Conservation (phyloP, 169 alveolate genomes). For the Plasmodium ovale region DNA sequence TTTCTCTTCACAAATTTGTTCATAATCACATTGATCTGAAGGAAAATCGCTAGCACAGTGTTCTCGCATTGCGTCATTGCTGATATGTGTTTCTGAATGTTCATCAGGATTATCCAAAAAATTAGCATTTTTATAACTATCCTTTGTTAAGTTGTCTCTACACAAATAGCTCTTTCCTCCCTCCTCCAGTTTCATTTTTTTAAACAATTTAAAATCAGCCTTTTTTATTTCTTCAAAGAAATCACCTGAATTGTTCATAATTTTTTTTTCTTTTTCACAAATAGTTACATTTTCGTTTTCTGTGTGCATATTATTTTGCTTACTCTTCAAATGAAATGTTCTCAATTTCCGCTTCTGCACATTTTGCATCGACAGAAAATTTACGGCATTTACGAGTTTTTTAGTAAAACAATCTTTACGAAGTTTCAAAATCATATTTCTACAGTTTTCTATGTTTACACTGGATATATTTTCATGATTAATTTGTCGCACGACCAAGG, state of each 20-base stretch:
- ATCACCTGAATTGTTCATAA: conserved; percentile 47
- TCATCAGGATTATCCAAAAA: background rate
- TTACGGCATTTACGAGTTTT: conserved; percentile 1
- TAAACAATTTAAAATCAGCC: background rate
- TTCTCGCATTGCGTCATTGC: background rate
- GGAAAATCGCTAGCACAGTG: background rate
- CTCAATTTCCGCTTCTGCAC: conserved; percentile 15
- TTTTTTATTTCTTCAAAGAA: conserved; percentile 42
- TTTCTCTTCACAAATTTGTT: background rate
- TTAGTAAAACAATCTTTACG: conserved; percentile 2
- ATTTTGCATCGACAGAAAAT: background rate
- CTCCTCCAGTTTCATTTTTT: background rate
- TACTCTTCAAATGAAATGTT: conserved; percentile 23
- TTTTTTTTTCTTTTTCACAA: conserved; percentile 19
- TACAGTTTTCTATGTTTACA: too few species aligned
- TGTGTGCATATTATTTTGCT: conserved; percentile 14
- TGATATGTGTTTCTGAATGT: background rate
- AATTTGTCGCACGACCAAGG: too few species aligned
- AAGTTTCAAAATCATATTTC: conserved; percentile 36
- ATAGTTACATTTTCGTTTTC: conserved; percentile 24
- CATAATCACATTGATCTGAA: background rate
- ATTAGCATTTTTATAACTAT: background rate
- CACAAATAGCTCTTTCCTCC: background rate
- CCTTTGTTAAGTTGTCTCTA: too few species aligned
- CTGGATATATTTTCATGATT: too few species aligned